Evolutionary conservation across 495 filamentous ascomycete species (phyloP), one percentile per base, ranked within the genome.

Genomic region (Acidiella bohemica): DNA sequence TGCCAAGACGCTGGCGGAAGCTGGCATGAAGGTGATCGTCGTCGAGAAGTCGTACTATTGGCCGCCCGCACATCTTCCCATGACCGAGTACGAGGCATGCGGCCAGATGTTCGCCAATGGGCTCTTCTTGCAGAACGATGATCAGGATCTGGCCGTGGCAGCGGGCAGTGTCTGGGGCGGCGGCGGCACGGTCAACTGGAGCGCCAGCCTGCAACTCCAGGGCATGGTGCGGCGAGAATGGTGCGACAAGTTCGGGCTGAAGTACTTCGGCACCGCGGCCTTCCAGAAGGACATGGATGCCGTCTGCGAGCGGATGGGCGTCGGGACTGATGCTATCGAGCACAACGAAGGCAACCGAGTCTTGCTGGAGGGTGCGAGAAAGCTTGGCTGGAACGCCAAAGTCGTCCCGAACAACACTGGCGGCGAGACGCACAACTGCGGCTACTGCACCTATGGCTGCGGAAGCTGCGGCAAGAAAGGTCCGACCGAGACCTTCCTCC

Each of bases 131-230:
- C 29, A 51, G 22, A 46, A 66, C 12, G 81, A 83, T n/a, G 81
- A 90, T 53, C 66, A 67, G 10, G 67, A 65, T 11, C 59, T 79
- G 34, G 66, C 56, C 17, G 49, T 85, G 1, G 50, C 81, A n/a
- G 72, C 81, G 0, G 86, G 80, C 2, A 70, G 72, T 14, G 76
- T 71, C 17, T 95, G 80, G 72, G 87, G 87, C 26, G 87, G 87
- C 34, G 87, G 87, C 25, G 84, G 85, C 0, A 82, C 81, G 1
- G 58, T 94, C 41, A 93, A 93, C 53, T 93, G 85, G 86, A 80
- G 77, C 26, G 87, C 81, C n/a, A 70, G 71, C 11, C 58, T 94
- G 24, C 83, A 88, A 54, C 79, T 79, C 0, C 87, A 88, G 58
- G 76, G 67, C 12, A 88, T 67, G 46, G 81, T 95, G 0, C 70